Evolutionary conservation across 192 early-diverging fungal genomes (phyloP), one percentile per base, ranked within the genome.

Genomic region (Podila clonocystis): DNA sequence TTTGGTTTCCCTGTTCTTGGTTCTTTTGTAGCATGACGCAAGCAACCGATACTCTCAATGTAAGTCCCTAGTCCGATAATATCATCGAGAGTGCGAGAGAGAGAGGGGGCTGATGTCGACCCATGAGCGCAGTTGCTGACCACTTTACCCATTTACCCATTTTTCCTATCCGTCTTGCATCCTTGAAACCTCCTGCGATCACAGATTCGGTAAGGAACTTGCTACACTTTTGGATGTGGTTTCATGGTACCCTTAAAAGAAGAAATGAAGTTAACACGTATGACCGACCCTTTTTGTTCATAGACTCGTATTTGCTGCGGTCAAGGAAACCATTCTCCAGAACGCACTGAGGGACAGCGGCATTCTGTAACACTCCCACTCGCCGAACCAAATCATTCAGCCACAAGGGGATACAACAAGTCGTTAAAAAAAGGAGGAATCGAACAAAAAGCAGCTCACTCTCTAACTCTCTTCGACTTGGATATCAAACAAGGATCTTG

Each of bases 301-400:
- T 15, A 84, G 83, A 49, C 84, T 95, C 29, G 95, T 97, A 31
- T 96, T 97, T 88, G 93, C 94, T 9, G 95, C 95, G 41, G 93
- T 97, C 68, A 95, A 96, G 71, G 95, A 96, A 66, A 96, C 94
- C 2, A 94, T 96, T 60, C 84, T 96, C 62, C 95, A 96, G 83
- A 94, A 95, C 70, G 91, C 93, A 7, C 84, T 94, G 24, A 87
- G 89, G 70, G 92, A 94, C 65, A 90, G 89, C 57, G 93, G 93
- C 34, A 94, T 94, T 58, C 71, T 91, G 67, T 91, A 58, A 73
- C 45, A 34, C 34, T 26, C 60, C 3, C n/a, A 36, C 24, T 34
- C 20, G 24, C 17, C 38, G 28, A 1, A 17, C 19, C 34, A 30
- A 19, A 0, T 63, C 34, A 38, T 20, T 34, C 34, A 31, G 36